A percentile compares a stretch with the other conserved stretches of the same genome.
phyloP scores from a whole-genome alignment of 2,329 filamentous ascomycete genomes.

The Nemania sp. region DNA sequence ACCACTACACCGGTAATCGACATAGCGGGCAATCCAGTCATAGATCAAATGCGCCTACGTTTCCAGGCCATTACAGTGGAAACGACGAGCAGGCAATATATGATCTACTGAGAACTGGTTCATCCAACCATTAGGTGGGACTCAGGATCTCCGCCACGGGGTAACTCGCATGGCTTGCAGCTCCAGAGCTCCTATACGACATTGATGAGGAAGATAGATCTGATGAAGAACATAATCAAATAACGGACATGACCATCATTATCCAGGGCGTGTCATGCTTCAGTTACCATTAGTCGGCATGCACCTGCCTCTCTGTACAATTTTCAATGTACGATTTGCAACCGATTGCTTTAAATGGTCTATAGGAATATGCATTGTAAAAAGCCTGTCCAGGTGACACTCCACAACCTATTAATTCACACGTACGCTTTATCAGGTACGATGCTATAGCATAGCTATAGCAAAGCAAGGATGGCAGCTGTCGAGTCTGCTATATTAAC shows the following conservation, averaged over 20 bases:
- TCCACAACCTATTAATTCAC: too few relatives aligned
- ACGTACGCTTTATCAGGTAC: too few relatives aligned
- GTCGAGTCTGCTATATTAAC: too few relatives aligned
- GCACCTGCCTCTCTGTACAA: background rate
- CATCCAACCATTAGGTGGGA: conserved; percentile 29
- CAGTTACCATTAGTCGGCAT: background rate
- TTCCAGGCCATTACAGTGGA: conserved; percentile 31
- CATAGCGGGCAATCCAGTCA: conserved; percentile 32
- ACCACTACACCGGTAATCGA: conserved; percentile 32
- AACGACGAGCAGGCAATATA: conserved; percentile 38
- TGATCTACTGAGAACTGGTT: conserved; percentile 34
- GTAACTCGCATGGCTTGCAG: background rate
- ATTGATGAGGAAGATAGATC: background rate
- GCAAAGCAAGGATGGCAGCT: too few relatives aligned
- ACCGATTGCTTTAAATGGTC: too few relatives aligned
- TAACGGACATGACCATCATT: too few relatives aligned
- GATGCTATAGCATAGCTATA: too few relatives aligned
- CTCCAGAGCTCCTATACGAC: background rate
- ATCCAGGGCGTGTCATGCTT: too few relatives aligned
- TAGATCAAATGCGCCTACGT: conserved; percentile 30
- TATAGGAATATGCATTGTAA: too few relatives aligned
- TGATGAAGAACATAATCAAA: too few relatives aligned
- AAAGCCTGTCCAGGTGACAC: too few relatives aligned
- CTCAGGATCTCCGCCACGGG: background rate
- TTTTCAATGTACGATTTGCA: background rate